phyloP scores from a whole-genome alignment of 192 early-diverging fungal genomes.

The Mortierella claussenii region DNA sequence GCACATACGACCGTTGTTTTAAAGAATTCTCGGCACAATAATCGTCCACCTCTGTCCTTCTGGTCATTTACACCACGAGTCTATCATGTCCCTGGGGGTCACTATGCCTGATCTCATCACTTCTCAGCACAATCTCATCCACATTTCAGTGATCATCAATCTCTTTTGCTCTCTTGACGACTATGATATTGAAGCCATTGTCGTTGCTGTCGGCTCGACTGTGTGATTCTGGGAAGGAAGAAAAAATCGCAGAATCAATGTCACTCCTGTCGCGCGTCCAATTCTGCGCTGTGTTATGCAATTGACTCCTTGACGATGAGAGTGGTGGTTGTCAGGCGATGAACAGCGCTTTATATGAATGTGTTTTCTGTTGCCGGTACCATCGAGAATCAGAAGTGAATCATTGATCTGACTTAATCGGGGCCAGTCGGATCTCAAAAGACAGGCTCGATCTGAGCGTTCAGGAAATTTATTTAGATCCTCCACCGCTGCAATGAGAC shows the following conservation, averaged over 20 bases:
- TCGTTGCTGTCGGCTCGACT: too few relatives aligned
- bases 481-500: too few relatives aligned
- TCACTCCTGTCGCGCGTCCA: slow-evolving; percentile 1
- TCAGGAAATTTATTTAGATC: slow-evolving; percentile 7
- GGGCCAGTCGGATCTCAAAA: background rate
- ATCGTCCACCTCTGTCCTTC: too few relatives aligned
- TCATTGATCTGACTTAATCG: too few relatives aligned
- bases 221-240: background rate
- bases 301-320: background rate
- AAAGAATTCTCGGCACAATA: too few relatives aligned
- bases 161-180: background rate
- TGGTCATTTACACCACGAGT: too few relatives aligned
- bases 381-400: too few relatives aligned
- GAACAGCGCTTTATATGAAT: too few relatives aligned
- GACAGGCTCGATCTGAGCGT: slow-evolving; percentile 5
- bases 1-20: too few relatives aligned
- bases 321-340: too few relatives aligned
- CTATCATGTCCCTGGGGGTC: background rate
- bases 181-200: too few relatives aligned
- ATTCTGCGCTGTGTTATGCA: background rate
- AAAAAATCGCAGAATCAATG: background rate
- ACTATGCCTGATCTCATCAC: background rate
- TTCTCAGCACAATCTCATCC: background rate
- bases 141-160: background rate
- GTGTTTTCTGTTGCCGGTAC: too few relatives aligned